These are phyloP conservation scores for Phytophthora melonis DNA, from an alignment of 352 stramenopile species.

Conservation along the genomic window DNA sequence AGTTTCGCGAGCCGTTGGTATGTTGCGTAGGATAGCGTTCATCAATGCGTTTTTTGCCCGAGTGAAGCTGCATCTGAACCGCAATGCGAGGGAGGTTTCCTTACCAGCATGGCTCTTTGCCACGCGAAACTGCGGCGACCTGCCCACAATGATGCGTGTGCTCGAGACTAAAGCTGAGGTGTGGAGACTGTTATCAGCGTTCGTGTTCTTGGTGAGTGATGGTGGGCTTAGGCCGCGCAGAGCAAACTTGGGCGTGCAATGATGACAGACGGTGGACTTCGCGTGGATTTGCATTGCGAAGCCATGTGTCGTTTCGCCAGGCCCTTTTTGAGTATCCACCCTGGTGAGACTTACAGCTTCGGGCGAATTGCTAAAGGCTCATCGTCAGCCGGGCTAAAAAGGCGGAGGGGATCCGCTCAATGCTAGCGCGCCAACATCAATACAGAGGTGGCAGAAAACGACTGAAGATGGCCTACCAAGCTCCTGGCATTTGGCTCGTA, in stretches of 20 bases:
- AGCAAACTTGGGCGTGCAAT: background rate
- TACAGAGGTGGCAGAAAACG: too few species aligned
- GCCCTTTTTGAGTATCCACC: conserved; percentile 2
- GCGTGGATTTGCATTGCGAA: background rate
- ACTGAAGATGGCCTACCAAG: background rate
- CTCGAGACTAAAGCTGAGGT: background rate
- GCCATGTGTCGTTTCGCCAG: background rate
- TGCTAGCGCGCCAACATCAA: background rate
- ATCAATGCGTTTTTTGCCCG: conserved; percentile 19
- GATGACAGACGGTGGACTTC: background rate
- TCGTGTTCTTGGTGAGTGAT: conserved; percentile 21
- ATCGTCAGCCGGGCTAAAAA: background rate
- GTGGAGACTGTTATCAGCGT: background rate
- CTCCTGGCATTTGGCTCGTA: background rate
- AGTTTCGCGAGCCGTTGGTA: background rate
- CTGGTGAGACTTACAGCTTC: background rate
- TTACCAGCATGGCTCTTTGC: conserved; percentile 1
- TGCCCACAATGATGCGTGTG: background rate
- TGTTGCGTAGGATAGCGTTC: conserved; percentile 6
- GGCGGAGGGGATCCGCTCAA: background rate
- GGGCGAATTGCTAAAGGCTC: background rate
- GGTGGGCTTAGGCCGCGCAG: conserved; percentile 3
- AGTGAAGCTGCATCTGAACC: background rate
- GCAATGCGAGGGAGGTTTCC: background rate
- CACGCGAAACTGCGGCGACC: background rate